These are phyloP conservation scores for Hygrophorus russula DNA, from an alignment of 768 basidiomycete species.

Conservation along the genomic window DNA sequence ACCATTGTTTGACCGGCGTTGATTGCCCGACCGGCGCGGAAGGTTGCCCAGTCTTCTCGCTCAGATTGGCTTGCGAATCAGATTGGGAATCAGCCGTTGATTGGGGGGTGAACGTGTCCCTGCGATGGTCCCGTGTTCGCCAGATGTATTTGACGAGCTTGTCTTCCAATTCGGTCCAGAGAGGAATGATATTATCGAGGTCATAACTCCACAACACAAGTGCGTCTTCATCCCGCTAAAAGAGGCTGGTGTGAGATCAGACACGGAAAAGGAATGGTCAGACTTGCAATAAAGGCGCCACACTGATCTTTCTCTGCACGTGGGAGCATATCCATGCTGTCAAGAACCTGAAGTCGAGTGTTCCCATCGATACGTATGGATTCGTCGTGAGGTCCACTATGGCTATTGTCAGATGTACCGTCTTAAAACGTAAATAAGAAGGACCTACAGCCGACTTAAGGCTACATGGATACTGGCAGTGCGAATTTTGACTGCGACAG, in stretches of 20 bases:
- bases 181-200: slow-evolving; percentile 66
- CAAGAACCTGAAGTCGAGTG: slow-evolving; percentile 81
- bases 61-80: slow-evolving; percentile 38
- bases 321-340: slow-evolving; percentile 53
- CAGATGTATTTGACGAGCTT: slow-evolving; percentile 50
- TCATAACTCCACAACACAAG: slow-evolving; percentile 80
- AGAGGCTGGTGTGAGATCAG: slow-evolving; percentile 6
- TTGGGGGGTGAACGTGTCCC: slow-evolving; percentile 28
- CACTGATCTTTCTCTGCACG: slow-evolving; percentile 86
- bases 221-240: slow-evolving; percentile 71
- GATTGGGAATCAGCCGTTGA: slow-evolving; percentile 33
- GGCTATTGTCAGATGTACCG: not conserved
- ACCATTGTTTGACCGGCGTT: slow-evolving; percentile 10
- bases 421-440: not conserved
- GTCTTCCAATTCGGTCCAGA: slow-evolving; percentile 63
- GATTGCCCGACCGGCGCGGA: no score
- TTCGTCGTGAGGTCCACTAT: slow-evolving; percentile 46
- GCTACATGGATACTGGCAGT: slow-evolving; percentile 76
- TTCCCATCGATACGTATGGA: slow-evolving; percentile 65
- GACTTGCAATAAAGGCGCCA: slow-evolving; percentile 71
- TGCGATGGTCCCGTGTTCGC: slow-evolving; percentile 28
- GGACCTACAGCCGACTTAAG: slow-evolving; percentile 51
- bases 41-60: slow-evolving; percentile 28
- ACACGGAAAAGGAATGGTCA: not conserved
- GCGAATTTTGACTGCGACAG: slow-evolving; percentile 74